Evolutionary conservation across 768 basidiomycete species (phyloP).

Genomic region (Agrocybe pediades): DNA sequence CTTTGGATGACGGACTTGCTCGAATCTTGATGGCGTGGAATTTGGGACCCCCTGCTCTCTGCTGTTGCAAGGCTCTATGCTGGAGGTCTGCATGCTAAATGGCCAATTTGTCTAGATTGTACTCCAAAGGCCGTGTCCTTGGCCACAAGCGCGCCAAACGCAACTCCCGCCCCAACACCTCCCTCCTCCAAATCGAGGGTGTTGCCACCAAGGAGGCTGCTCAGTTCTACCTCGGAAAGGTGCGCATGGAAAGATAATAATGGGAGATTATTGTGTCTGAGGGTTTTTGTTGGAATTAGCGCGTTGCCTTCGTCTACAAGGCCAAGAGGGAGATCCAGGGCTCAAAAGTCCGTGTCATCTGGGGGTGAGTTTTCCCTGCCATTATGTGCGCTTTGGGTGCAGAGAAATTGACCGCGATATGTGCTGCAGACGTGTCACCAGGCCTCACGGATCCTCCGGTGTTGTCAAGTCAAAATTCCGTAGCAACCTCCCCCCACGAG

Average conservation of each 20-base stretch:
- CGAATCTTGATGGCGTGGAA: constrained; percentile 4
- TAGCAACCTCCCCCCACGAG: constrained; percentile 91
- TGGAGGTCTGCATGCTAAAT: constrained; percentile 5
- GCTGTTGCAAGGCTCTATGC: background rate
- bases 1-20: constrained; percentile 28
- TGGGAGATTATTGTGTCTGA: constrained; percentile 1
- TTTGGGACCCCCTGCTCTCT: background rate
- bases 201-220: constrained; percentile 92
- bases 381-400: background rate
- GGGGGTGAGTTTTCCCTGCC: constrained; percentile 68
- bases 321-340: constrained; percentile 94
- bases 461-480: constrained; percentile 97
- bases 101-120: constrained; percentile 62
- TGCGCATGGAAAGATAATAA: constrained; percentile 33
- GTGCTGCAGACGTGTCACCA: constrained; percentile 75
- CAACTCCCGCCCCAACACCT: constrained; percentile 94
- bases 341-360: constrained; percentile 96
- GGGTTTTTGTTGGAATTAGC: constrained; percentile 44
- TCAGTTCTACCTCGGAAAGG: constrained; percentile 99
- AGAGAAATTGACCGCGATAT: background rate
- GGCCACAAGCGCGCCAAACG: constrained; percentile 99
- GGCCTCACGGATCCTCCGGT: constrained; percentile 92
- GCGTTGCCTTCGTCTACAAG: constrained; percentile 97
- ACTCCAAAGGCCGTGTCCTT: constrained; percentile 94
- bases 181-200: constrained; percentile 96